These are phyloP conservation scores for Tylopilus balloui DNA, from an alignment of 768 basidiomycete species.

Conservation along the genomic window DNA sequence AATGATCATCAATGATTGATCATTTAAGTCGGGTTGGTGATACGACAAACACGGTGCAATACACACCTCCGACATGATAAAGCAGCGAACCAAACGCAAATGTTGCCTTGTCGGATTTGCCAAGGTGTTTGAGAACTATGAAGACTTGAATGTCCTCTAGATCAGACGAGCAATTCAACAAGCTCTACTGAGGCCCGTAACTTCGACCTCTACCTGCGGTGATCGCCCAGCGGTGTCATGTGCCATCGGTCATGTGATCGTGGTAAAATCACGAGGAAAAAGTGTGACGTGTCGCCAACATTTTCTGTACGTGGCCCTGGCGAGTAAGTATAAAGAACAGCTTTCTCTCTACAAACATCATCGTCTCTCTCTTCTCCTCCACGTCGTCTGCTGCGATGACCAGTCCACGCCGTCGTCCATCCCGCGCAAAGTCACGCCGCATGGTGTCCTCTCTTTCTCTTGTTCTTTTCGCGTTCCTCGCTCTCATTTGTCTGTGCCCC, in stretches of 20 bases:
- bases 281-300: slow-evolving; percentile 31
- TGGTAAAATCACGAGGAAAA: slow-evolving; percentile 18
- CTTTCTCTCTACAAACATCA: slow-evolving; percentile 2
- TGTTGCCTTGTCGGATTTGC: too few relatives aligned
- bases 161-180: too few relatives aligned
- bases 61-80: too few relatives aligned
- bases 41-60: too few relatives aligned
- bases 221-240: neutral
- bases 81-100: too few relatives aligned
- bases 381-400: slow-evolving; percentile 27
- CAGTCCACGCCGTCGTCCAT: slow-evolving; percentile 37
- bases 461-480: slow-evolving; percentile 57
- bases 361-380: slow-evolving; percentile 8
- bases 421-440: slow-evolving; percentile 55
- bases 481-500: slow-evolving; percentile 69
- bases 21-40: too few relatives aligned
- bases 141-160: too few relatives aligned
- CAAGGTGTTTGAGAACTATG: too few relatives aligned
- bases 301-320: slow-evolving; percentile 27
- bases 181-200: too few relatives aligned
- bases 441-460: slow-evolving; percentile 57
- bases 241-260: slow-evolving; percentile 18
- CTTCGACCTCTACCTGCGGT: too few relatives aligned
- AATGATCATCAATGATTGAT: too few relatives aligned
- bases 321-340: slow-evolving; percentile 20